Evolutionary conservation across 768 basidiomycete species (phyloP).

Genomic region (Phallus indusiatus): DNA sequence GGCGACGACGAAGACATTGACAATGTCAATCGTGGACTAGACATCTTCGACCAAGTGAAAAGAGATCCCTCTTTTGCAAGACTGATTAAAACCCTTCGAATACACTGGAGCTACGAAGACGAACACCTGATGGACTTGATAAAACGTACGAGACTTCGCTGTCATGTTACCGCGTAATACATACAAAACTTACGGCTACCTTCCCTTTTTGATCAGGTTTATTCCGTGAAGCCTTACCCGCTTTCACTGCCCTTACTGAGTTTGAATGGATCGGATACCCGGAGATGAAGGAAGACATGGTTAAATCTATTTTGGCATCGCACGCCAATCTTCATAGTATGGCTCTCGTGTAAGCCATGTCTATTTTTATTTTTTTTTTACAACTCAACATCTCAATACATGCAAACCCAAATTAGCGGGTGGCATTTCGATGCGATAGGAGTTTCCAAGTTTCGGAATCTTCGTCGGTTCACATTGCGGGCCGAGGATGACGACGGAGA

Average conservation of each 20-base stretch:
- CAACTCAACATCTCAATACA: background rate
- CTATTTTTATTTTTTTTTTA: background rate
- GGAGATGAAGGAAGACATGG: constrained; percentile 59
- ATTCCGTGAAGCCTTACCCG: constrained; percentile 52
- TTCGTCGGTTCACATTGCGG: constrained; percentile 57
- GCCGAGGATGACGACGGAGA: constrained; percentile 66
- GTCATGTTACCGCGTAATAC: background rate
- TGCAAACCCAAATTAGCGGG: constrained; percentile 29
- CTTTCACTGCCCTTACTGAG: constrained; percentile 49
- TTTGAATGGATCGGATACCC: constrained; percentile 77
- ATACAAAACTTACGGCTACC: background rate
- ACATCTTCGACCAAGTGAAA: constrained; percentile 60
- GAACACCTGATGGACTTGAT: constrained; percentile 58
- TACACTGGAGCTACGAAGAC: constrained; percentile 66
- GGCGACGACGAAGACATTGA: constrained; percentile 43
- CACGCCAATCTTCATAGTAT: constrained; percentile 47
- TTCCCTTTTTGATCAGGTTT: constrained; percentile 30
- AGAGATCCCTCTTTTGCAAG: constrained; percentile 51
- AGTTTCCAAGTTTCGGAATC: constrained; percentile 49
- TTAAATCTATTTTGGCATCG: constrained; percentile 43
- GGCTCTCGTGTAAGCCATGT: constrained; percentile 42
- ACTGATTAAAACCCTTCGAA: constrained; percentile 45
- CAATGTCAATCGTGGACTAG: constrained; percentile 44
- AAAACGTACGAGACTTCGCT: constrained; percentile 30
- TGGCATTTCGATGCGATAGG: constrained; percentile 70